These are phyloP conservation scores for Neltuma alba DNA, from an alignment of 306 rosid genomes.

Conservation along the genomic window DNA sequence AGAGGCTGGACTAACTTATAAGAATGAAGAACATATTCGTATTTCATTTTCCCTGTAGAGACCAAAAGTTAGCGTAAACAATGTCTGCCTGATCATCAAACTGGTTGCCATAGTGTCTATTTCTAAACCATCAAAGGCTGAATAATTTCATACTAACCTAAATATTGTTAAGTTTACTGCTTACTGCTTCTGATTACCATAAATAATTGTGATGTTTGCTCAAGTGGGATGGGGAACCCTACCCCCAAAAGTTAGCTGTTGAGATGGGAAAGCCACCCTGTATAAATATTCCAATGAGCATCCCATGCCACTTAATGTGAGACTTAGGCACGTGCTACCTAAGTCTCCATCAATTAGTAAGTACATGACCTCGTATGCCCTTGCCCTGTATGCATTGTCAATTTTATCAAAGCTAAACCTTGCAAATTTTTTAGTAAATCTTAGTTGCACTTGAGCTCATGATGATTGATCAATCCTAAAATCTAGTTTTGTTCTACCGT, in stretches of 20 bases:
- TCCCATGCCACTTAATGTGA: neutral
- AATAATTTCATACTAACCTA: neutral
- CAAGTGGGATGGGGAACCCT: no score
- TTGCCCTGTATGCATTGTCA: neutral
- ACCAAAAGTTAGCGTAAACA: neutral
- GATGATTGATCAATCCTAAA: conserved; percentile 1
- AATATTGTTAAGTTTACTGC: neutral
- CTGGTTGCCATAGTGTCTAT: neutral
- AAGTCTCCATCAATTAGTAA: neutral
- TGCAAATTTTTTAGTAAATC: neutral
- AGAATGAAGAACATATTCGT: neutral
- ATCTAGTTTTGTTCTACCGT: neutral
- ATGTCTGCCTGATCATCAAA: neutral
- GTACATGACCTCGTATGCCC: neutral
- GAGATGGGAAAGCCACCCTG: no score
- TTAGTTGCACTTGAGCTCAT: neutral
- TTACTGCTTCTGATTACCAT: neutral
- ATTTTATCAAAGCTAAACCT: neutral
- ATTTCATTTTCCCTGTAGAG: neutral
- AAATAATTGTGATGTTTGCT: neutral
- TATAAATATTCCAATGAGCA: no score
- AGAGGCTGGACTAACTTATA: neutral
- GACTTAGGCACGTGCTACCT: neutral
- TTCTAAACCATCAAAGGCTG: neutral
- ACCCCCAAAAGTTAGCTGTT: no score